Evolutionary conservation across 148 eudicot species (phyloP), one percentile per base, ranked within the genome.

Genomic region (Beta vulgaris): DNA sequence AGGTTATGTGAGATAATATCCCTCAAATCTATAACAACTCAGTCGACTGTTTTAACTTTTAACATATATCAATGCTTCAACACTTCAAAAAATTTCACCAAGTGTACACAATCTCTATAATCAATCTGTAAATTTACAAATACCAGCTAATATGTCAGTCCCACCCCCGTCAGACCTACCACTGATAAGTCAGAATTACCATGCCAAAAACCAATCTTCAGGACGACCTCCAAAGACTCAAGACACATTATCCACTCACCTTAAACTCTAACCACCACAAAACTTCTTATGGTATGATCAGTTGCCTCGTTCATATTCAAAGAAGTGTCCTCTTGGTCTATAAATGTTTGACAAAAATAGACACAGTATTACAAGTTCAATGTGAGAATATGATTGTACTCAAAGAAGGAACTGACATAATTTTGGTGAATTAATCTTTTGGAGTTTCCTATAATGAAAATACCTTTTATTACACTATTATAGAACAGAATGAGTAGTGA

Each of bases 81-180:
- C 32, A 58, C 62, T 11, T 14, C 1, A 2, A 58, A 58, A 58
- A 58, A 58, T 16, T 25, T n/a, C n/a, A n/a, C n/a, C n/a, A n/a
- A n/a, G n/a, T n/a, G n/a, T n/a, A n/a, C n/a, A n/a, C n/a, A n/a
- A n/a, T n/a, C n/a, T n/a, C 3, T 3, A 14, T 2, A 58, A 59
- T 25, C 37, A 75, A 25, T 54, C 62, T 5, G 21, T 18, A 15
- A 40, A 39, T 19, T 2, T 48, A 57, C 16, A 12, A 68, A 6
- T 37, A 67, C 18, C 66, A 26, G 18, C 78, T 75, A 68, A 15
- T 57, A 14, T 9, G 61, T 34, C 46, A 25, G 53, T 28, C 63
- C 51, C 48, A 36, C 37, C 16, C 3, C 19, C 51, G 68, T 46
- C 65, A 68, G 8, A 44, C 8, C 28, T 43, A 15, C 36, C 15